Evolutionary conservation across 164 flowering plant genomes (phyloP), one percentile per base, ranked within the genome.

Genomic region (Brasenia schreberi): DNA sequence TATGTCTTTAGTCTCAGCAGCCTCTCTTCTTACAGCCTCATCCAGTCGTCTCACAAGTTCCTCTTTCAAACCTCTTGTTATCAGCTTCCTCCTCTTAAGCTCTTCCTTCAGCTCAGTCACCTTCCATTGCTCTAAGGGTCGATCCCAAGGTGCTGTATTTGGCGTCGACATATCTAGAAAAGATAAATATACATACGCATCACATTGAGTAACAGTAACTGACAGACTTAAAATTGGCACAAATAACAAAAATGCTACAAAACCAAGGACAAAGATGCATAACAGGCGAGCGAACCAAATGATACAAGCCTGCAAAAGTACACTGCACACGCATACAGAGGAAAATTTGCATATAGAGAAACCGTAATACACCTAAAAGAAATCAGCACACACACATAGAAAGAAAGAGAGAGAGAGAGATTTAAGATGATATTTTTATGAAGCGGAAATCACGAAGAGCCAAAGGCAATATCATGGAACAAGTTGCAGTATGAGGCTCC

Each of bases 61-160:
- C 17, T 81, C 87, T 75, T 88, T 88, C 77, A 86, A 71, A 60
- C 94, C 94, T 70, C 62, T 77, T 59, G 76, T 76, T 49, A 70
- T 74, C 74, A 84, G 70, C 56, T 73, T 86, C 71, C 94, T 74
- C 65, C 74, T 86, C 79, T 76, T 84, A 33, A 88, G 94, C 73
- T 88, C 94, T 69, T 88, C 87, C 67, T 83, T 88, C 64, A 88
- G 72, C 76, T 86, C 94, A 19, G 84, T 78, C 61, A 88, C 94
- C 76, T 80, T 88, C 94, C 89, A 84, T 66, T 88, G 85, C 68
- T 86, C 85, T 75, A 88, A 79, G 18, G 89, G 81, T 56, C 79
- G 72, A 69, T 83, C 74, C 14, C 73, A 79, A 39, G 84, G 83
- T 59, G 79, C 61, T 33, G 79, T 81, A 76, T 85, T 10, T 72